Evolutionary conservation across 306 rosid species (phyloP).

Genomic region (Elaeagnus macrophylla): DNA sequence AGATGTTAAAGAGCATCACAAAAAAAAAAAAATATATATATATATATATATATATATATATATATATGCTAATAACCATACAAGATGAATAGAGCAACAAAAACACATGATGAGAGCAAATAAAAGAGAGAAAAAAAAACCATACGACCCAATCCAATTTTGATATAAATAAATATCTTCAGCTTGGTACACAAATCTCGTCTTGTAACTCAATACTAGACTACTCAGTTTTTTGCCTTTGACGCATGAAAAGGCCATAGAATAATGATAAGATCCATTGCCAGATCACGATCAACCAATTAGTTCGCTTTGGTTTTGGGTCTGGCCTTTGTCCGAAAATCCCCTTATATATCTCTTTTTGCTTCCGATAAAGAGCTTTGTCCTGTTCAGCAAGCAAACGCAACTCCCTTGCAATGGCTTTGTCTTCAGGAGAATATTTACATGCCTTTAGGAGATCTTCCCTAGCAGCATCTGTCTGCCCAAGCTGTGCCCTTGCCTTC

Average conservation of each 20-base stretch:
- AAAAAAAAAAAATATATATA: too few species aligned
- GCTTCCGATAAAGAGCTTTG: constrained; percentile 82
- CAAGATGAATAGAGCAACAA: too few species aligned
- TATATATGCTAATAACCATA: too few species aligned
- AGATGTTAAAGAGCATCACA: too few species aligned
- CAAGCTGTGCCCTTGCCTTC: constrained; percentile 83
- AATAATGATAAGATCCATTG: constrained; percentile 57
- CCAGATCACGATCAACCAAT: constrained; percentile 46
- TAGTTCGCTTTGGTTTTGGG: constrained; percentile 45
- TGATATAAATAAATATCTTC: too few species aligned
- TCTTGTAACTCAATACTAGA: constrained; percentile 13
- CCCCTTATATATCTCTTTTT: constrained; percentile 86
- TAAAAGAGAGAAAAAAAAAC: too few species aligned
- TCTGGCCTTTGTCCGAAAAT: constrained; percentile 76
- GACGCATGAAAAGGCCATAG: constrained; percentile 37
- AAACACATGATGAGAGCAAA: too few species aligned
- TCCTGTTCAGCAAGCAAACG: constrained; percentile 66
- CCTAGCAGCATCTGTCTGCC: constrained; percentile 76
- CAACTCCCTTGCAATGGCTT: constrained; percentile 71
- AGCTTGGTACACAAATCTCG: background rate
- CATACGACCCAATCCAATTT: too few species aligned
- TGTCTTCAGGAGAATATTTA: constrained; percentile 59
- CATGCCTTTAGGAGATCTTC: constrained; percentile 71
- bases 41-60: too few species aligned
- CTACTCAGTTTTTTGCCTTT: constrained; percentile 47